Conservation (phyloP, 352 stramenopile genomes). For the Globisporangium abappressorium region DNA sequence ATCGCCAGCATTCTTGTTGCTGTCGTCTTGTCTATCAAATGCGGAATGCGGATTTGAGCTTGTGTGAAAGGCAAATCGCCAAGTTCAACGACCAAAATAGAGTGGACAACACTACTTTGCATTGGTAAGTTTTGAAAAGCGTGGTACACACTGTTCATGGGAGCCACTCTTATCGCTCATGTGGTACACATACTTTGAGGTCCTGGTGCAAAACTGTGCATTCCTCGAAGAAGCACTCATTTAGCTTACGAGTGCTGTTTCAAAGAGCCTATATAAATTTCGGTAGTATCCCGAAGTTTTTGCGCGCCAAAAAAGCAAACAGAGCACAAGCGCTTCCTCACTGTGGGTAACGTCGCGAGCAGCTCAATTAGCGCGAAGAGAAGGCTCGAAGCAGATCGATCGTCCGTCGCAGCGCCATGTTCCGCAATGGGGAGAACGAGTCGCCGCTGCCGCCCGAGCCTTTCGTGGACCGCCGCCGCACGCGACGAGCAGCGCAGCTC, state of each 20-base stretch:
- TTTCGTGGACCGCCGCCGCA: constrained; percentile 23
- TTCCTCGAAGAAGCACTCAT: not conserved
- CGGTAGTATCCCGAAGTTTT: not conserved
- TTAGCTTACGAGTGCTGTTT: not conserved
- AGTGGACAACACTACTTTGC: not conserved
- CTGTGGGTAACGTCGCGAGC: not conserved
- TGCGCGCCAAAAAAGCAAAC: not conserved
- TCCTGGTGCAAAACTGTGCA: not conserved
- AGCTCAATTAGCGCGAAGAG: not conserved
- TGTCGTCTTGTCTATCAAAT: not conserved
- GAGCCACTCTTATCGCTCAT: not conserved
- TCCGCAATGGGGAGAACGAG: not conserved
- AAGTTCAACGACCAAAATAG: constrained; percentile 7
- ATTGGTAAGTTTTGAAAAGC: not conserved
- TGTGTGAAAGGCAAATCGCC: not conserved
- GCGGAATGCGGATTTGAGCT: not conserved
- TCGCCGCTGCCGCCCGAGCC: constrained; percentile 10
- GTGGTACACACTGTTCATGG: not conserved
- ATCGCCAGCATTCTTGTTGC: constrained; percentile 1
- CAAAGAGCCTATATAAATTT: not conserved
- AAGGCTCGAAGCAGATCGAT: not conserved
- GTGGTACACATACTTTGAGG: not conserved
- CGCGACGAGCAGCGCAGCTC: constrained; percentile 28
- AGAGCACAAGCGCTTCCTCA: not conserved
- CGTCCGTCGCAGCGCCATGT: not conserved